phyloP scores from a whole-genome alignment of 1,284 basidiomycete species.

The Thelephora terrestris region DNA sequence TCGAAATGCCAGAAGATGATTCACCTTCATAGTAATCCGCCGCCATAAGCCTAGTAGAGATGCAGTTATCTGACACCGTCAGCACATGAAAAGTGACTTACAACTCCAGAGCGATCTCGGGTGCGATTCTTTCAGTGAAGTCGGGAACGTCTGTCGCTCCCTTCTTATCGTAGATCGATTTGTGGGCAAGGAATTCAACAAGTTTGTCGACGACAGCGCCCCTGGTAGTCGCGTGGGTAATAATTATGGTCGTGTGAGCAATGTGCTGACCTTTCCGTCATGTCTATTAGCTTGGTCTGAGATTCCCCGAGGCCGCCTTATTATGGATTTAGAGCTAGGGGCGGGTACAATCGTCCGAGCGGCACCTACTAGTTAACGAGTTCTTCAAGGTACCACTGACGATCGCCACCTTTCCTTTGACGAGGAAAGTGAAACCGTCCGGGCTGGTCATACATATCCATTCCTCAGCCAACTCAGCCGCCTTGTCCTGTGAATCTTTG shows the following conservation, averaged over 20 bases:
- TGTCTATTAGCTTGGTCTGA: slow-evolving; percentile 8
- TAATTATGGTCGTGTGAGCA: neutral
- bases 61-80: slow-evolving; percentile 4
- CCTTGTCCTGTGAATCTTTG: neutral
- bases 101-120: slow-evolving; percentile 78
- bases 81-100: slow-evolving; percentile 29
- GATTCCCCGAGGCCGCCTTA: neutral
- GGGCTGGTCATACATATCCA: slow-evolving; percentile 56
- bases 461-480: slow-evolving; percentile 22
- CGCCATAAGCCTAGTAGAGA: slow-evolving; percentile 42
- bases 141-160: slow-evolving; percentile 62
- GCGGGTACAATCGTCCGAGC: neutral
- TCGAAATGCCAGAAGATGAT: slow-evolving; percentile 1
- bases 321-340: neutral
- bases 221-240: slow-evolving; percentile 24
- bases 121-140: slow-evolving; percentile 66
- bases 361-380: slow-evolving; percentile 28
- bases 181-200: slow-evolving; percentile 75
- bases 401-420: slow-evolving; percentile 44
- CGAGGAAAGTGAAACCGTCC: slow-evolving; percentile 53
- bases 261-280: slow-evolving; percentile 35
- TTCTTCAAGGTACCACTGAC: slow-evolving; percentile 47
- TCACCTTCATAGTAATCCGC: slow-evolving; percentile 68
- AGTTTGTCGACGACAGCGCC: slow-evolving; percentile 74
- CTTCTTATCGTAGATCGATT: slow-evolving; percentile 51